These are phyloP conservation scores for Rhodotorula kratochvilovae DNA, from an alignment of 768 basidiomycete species.

Conservation along the genomic window DNA sequence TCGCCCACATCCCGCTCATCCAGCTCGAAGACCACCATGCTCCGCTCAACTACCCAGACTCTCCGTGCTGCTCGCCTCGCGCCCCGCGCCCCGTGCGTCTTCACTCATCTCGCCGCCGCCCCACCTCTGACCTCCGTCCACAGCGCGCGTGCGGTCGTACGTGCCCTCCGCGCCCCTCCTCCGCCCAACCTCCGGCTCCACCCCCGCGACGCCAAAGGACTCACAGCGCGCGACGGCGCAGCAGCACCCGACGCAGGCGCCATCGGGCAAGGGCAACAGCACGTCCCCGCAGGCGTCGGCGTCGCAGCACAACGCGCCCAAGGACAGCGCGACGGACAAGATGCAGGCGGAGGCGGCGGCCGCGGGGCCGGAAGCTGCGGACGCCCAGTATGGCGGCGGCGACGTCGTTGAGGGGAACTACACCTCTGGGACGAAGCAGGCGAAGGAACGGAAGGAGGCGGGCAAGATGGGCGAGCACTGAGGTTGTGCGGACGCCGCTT, in stretches of 20 bases:
- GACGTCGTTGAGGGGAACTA: constrained; percentile 8
- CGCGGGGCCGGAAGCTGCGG: not conserved
- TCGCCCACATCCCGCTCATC: not conserved
- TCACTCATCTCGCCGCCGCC: not conserved
- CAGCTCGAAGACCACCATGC: not conserved
- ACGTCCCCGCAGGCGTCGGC: not conserved
- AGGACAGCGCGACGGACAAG: constrained; percentile 6
- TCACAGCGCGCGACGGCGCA: not conserved
- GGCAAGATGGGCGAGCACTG: constrained; percentile 13
- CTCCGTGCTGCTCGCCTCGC: not conserved
- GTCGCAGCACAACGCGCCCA: constrained; percentile 4
- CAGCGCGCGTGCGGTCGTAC: not conserved
- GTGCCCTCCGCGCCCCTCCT: not conserved
- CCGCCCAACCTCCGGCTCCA: not conserved
- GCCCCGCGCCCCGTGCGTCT: not conserved
- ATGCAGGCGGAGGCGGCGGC: constrained; percentile 13
- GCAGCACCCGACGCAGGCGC: not conserved
- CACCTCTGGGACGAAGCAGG: constrained; percentile 4
- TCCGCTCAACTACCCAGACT: not conserved
- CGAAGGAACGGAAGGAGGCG: not conserved
- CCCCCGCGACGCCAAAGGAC: not conserved
- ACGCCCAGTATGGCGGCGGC: not conserved
- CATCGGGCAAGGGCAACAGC: not conserved
- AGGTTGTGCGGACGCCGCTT: no score
- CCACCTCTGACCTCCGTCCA: not conserved